Percentiles rank a stretch among this genome's conserved stretches.
phyloP scores from a whole-genome alignment of 345 rosid species.

The Salix koriyanagi region DNA sequence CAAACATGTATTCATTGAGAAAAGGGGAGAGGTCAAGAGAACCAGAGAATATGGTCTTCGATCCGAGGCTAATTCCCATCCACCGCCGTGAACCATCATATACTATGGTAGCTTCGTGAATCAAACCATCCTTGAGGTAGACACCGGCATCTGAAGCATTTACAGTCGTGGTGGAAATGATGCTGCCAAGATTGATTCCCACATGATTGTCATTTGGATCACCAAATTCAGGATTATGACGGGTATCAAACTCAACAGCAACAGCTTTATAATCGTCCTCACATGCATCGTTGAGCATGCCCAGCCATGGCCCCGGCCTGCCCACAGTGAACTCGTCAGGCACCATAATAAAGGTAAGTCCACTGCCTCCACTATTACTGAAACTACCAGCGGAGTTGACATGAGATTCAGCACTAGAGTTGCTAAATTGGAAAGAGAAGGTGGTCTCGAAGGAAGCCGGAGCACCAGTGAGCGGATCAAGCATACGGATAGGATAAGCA shows the following conservation, averaged over 20 bases:
- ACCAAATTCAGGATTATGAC: slow-evolving; percentile 39
- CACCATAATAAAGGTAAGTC: slow-evolving; percentile 45
- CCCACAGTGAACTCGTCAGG: slow-evolving; percentile 56
- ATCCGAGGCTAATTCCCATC: slow-evolving; percentile 37
- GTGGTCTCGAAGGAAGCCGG: slow-evolving; percentile 42
- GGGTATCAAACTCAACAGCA: slow-evolving; percentile 43
- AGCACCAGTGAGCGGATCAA: slow-evolving; percentile 29
- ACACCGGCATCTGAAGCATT: slow-evolving; percentile 41
- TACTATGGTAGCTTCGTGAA: slow-evolving; percentile 39
- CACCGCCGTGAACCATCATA: slow-evolving; percentile 39
- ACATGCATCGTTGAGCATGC: slow-evolving; percentile 55
- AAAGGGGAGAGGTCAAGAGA: slow-evolving; percentile 40
- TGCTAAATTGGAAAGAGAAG: slow-evolving; percentile 41
- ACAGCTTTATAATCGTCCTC: slow-evolving; percentile 44
- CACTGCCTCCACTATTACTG: slow-evolving; percentile 34
- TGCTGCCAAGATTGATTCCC: slow-evolving; percentile 49
- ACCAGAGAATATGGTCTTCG: slow-evolving; percentile 36
- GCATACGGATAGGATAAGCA: slow-evolving; percentile 39
- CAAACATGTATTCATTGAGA: slow-evolving; percentile 53
- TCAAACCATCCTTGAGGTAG: slow-evolving; percentile 36
- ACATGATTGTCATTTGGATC: slow-evolving; percentile 54
- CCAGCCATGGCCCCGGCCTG: slow-evolving; percentile 52
- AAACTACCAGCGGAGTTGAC: background rate
- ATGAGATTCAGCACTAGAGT: slow-evolving; percentile 7
- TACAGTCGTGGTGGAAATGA: slow-evolving; percentile 30